Evolutionary conservation across 257 asterid genomes (phyloP), one percentile per base, ranked within the genome.

Genomic region (Ilex asprella): DNA sequence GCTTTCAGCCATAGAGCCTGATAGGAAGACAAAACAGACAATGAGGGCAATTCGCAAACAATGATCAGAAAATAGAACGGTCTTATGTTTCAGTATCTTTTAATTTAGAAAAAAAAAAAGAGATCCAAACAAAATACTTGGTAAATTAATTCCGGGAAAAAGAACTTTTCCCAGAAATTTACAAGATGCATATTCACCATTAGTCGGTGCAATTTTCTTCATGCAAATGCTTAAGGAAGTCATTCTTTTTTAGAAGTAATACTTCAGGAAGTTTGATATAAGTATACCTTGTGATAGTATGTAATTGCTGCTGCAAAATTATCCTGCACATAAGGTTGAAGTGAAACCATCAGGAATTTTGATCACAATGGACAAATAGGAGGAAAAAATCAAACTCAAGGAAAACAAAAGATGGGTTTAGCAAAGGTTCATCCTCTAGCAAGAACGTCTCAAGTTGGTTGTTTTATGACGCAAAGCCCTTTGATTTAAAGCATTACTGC

Each of bases 1-100:
- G 96, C 74, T 70, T 86, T 85, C 59, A 86, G 87, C 95, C 93
- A 78, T 54, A 91, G 75, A 39, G 95, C 95, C 98, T 91, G 90
- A 75, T 59, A 60, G 14, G 31, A 27, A 69, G 61, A 31, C 63
- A 46, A 51, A 62, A 10, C 57, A 16, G 41, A 35, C 58, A 10
- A 58, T 47, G 64, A 56, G 46, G 50, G 54, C 27, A 21, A 21
- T 21, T 31, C 3, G 30, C 46, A 15, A n/a, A 39, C 62, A 56
- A 1, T 39, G 43, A 32, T 7, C n/a, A 30, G 3, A 32, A 29
- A 10, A 30, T 54, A 32, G 43, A 16, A 16, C 7, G 6, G 27
- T 35, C 41, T 35, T 35, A 35, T 35, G 41, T 35, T 5, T 35
- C 41, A 0, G 41, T 35, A 35, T 35, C 0, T 35, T 35, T 35